These are phyloP conservation scores for Petunia hybrid DNA, from an alignment of 305 asterid genomes.

Conservation along the genomic window DNA sequence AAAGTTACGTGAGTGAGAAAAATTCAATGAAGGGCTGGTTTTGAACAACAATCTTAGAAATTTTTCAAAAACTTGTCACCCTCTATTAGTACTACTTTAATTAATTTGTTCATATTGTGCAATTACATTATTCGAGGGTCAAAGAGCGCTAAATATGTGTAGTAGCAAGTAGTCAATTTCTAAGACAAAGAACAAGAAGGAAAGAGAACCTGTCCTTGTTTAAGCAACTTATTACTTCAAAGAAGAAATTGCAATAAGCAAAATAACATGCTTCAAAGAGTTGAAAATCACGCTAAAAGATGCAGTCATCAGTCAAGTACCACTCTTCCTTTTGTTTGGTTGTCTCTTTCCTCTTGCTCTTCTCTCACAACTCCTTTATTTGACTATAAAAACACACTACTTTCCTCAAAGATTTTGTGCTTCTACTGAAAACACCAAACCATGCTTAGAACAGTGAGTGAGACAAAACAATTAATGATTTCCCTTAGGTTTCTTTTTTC, in stretches of 20 bases:
- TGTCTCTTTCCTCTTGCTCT: too few relatives aligned
- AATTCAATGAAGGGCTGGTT: too few relatives aligned
- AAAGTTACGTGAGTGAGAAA: too few relatives aligned
- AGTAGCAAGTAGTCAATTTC: neutral
- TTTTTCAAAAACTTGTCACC: too few relatives aligned
- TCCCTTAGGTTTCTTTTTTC: neutral
- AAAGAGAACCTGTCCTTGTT: neutral
- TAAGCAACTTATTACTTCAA: too few relatives aligned
- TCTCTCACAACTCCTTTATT: neutral
- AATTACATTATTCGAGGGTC: neutral
- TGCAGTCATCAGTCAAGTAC: neutral
- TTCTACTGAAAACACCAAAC: neutral
- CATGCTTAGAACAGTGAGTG: neutral
- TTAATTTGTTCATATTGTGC: neutral
- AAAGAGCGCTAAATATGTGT: neutral
- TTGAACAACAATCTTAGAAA: too few relatives aligned
- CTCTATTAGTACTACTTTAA: too few relatives aligned
- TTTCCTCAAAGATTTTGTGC: neutral
- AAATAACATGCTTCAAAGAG: neutral
- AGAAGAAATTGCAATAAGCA: neutral
- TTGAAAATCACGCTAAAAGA: neutral
- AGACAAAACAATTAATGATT: neutral
- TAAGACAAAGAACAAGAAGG: neutral
- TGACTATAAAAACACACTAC: constrained; percentile 23
- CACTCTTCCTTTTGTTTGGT: neutral